These are phyloP conservation scores for Diaporthe vaccinii DNA, from an alignment of 2,329 filamentous ascomycete genomes.

Conservation along the genomic window DNA sequence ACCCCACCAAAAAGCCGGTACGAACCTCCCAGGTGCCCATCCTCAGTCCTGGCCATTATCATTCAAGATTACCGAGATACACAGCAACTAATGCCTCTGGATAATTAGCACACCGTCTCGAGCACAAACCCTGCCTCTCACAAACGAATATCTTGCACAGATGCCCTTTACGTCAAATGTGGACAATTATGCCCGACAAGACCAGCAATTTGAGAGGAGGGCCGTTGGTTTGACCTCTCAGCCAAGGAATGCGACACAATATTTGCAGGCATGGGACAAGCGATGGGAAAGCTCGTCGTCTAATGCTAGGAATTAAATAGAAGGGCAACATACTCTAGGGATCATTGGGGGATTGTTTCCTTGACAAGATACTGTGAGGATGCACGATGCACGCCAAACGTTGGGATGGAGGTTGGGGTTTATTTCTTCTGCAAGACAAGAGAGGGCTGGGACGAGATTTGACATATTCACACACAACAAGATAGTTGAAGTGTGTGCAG, in stretches of 20 bases:
- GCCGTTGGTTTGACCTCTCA: slow-evolving; percentile 3
- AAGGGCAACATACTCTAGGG: too few relatives aligned
- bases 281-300: not conserved
- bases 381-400: not conserved
- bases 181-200: slow-evolving; percentile 1
- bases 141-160: not conserved
- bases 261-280: slow-evolving; percentile 13
- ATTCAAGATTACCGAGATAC: too few relatives aligned
- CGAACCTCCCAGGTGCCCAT: not conserved
- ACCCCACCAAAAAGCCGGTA: not conserved
- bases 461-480: not conserved
- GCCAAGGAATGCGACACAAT: not conserved
- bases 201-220: slow-evolving; percentile 19
- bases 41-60: not conserved
- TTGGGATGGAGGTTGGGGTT: too few relatives aligned
- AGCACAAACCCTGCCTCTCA: slow-evolving; percentile 1
- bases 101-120: not conserved
- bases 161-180: slow-evolving; percentile 2
- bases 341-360: not conserved
- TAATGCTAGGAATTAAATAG: not conserved
- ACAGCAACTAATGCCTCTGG: not conserved
- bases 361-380: too few relatives aligned
- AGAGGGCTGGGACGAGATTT: not conserved
- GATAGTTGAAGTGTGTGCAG: too few relatives aligned
- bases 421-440: not conserved